Evolutionary conservation across 345 rosid genomes (phyloP).

Genomic region (Salix koriyanagi): DNA sequence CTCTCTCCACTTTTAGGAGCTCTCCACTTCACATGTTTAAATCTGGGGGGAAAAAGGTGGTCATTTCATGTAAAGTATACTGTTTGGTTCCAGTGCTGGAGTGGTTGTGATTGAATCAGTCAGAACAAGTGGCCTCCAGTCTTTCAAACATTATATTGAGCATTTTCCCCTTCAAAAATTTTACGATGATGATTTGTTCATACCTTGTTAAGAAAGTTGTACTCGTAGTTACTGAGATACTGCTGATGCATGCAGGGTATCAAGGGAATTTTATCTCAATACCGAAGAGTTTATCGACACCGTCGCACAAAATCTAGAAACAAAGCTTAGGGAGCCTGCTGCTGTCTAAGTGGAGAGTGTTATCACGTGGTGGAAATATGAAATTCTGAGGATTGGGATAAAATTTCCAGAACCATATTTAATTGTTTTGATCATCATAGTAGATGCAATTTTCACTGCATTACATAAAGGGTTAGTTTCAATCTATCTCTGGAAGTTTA

Average conservation of each 20-base stretch:
- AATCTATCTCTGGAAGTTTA: no score
- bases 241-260: constrained; percentile 49
- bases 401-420: not conserved
- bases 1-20: no score
- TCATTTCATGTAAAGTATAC: no score
- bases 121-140: no score
- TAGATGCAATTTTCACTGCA: no score
- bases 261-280: constrained; percentile 62
- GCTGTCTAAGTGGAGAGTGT: constrained; percentile 23
- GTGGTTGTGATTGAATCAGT: no score
- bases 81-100: no score
- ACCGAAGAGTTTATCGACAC: constrained; percentile 87
- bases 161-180: no score
- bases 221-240: not conserved
- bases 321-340: constrained; percentile 47
- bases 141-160: no score
- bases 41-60: no score
- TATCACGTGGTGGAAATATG: not conserved
- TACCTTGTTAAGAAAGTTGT: not conserved
- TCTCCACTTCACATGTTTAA: no score
- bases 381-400: not conserved
- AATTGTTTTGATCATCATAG: not conserved
- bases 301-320: constrained; percentile 53
- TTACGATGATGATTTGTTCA: not conserved
- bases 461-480: no score